Conservation (phyloP, 1,284 basidiomycete species). For the Ceratobasidium sp. region DNA sequence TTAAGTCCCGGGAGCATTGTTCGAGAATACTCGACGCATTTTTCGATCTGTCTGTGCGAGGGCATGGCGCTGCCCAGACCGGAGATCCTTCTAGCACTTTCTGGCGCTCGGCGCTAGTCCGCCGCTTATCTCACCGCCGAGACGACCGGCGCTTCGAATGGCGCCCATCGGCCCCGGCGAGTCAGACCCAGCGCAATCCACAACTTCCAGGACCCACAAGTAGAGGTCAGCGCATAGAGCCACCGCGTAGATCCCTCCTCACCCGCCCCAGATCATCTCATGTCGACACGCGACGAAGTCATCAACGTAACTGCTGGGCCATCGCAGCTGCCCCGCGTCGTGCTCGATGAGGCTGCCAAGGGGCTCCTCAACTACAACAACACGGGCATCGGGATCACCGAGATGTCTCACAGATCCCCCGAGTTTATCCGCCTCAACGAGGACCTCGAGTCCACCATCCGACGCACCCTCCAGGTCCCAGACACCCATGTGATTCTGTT, state of each 20-base stretch:
- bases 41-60: slow-evolving; percentile 38
- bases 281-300: slow-evolving; percentile 61
- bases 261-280: slow-evolving; percentile 46
- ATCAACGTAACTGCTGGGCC: slow-evolving; percentile 95
- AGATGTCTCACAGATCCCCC: slow-evolving; percentile 92
- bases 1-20: slow-evolving; percentile 27
- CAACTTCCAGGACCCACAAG: background rate
- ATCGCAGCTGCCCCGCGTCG: slow-evolving; percentile 83
- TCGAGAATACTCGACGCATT: slow-evolving; percentile 43
- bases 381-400: slow-evolving; percentile 93
- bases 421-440: slow-evolving; percentile 81
- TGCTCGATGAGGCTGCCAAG: slow-evolving; percentile 81
- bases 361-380: slow-evolving; percentile 86
- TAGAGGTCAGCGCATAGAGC: background rate
- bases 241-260: background rate
- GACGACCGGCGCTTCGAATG: slow-evolving; percentile 6
- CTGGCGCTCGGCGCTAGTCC: slow-evolving; percentile 32
- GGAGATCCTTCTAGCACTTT: slow-evolving; percentile 41
- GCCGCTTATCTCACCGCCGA: slow-evolving; percentile 3
- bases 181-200: slow-evolving; percentile 19
- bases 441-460: slow-evolving; percentile 72
- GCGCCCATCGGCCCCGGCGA: slow-evolving; percentile 5
- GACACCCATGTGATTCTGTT: slow-evolving; percentile 88
- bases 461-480: slow-evolving; percentile 82
- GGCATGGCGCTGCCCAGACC: slow-evolving; percentile 5